Conservation (phyloP, 345 rosid genomes). For the Eucalyptus cladocalyx region DNA sequence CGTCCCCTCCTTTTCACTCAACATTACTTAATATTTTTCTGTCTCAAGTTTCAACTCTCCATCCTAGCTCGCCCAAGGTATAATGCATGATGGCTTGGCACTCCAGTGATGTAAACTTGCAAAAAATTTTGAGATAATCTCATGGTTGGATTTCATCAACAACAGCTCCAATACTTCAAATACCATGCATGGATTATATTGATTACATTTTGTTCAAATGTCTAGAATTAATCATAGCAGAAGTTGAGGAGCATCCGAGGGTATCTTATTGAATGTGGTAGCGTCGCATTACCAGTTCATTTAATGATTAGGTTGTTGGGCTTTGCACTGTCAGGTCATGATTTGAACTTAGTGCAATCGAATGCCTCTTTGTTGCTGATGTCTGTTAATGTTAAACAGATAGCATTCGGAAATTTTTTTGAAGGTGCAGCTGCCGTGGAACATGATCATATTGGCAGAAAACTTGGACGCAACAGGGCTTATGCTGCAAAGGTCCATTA, state of each 20-base stretch:
- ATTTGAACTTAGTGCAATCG: not conserved
- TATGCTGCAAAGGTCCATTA: conserved; percentile 52
- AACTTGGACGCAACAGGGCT: conserved; percentile 48
- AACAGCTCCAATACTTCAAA: not conserved
- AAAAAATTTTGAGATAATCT: not conserved
- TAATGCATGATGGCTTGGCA: not conserved
- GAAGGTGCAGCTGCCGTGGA: conserved; percentile 62
- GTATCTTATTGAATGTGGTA: not conserved
- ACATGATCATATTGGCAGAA: conserved; percentile 62
- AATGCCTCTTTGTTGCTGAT: not conserved
- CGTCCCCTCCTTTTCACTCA: not conserved
- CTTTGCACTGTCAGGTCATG: not conserved
- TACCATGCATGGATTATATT: not conserved
- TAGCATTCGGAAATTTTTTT: conserved; percentile 37
- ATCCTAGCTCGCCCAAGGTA: not conserved
- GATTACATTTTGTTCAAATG: not conserved
- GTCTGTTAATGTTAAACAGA: not conserved
- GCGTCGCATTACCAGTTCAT: not conserved
- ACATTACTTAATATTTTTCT: not conserved
- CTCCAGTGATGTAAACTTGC: not conserved
- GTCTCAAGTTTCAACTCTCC: not conserved
- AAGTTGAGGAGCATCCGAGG: not conserved
- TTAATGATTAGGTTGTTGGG: not conserved
- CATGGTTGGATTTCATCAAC: not conserved
- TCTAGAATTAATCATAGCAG: not conserved